Percentiles rank a stretch among this genome's conserved stretches.
Conservation (phyloP, 2,329 filamentous ascomycete genomes). For the Ceratocystis colombiana region DNA sequence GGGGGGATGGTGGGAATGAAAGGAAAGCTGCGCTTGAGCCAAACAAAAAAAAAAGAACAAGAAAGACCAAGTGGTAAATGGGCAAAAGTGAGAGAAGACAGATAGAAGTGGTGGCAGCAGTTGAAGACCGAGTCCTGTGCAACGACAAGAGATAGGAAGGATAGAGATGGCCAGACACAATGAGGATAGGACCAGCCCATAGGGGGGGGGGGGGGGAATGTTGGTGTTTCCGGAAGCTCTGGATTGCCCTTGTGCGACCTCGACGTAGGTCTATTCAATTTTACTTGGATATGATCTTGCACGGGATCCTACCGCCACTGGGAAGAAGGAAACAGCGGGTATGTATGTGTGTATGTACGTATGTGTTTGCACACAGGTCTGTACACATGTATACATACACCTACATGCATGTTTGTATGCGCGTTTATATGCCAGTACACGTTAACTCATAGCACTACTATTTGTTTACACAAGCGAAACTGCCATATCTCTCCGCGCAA, state of each 20-base stretch:
- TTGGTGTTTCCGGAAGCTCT: background rate
- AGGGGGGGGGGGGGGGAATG: background rate
- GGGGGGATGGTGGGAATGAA: background rate
- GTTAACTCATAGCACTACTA: background rate
- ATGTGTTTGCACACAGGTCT: background rate
- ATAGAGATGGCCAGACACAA: background rate
- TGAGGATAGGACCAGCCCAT: background rate
- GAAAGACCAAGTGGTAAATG: no score
- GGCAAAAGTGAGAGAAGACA: background rate
- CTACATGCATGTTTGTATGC: background rate
- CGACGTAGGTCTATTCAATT: background rate
- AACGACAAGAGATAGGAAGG: background rate
- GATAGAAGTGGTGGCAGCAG: background rate
- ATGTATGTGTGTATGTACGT: background rate
- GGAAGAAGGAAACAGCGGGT: background rate
- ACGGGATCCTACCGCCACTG: constrained; percentile 4
- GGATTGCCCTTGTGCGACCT: background rate
- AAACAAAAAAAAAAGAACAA: background rate
- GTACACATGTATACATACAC: background rate
- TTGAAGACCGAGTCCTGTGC: constrained; percentile 9
- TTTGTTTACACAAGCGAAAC: no score
- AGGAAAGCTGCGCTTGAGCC: background rate
- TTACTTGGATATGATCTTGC: background rate
- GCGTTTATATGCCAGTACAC: background rate
- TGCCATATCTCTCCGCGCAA: no score